Percentiles rank a stretch among this genome's conserved stretches.
Conservation (phyloP, 2,329 filamentous ascomycete species). For the Ceratocystis cacaofunesta region DNA sequence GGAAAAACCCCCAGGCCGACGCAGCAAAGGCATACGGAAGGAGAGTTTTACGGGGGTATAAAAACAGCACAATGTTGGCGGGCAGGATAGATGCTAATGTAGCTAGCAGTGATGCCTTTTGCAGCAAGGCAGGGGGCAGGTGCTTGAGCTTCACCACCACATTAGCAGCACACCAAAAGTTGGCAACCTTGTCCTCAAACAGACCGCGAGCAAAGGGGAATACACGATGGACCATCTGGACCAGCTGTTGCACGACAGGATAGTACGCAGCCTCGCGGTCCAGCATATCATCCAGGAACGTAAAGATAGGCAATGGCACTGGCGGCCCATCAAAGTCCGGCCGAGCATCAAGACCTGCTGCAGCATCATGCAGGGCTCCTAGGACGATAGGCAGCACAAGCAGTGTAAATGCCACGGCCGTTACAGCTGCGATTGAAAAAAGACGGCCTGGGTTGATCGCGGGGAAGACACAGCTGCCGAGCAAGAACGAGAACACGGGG, state of each 20-base stretch:
- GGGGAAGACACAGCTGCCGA: constrained; percentile 74
- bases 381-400: constrained; percentile 62
- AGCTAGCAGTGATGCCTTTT: constrained; percentile 56
- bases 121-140: constrained; percentile 57
- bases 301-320: constrained; percentile 42
- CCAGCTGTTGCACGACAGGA: constrained; percentile 59
- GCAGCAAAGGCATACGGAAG: constrained; percentile 68
- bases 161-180: constrained; percentile 91
- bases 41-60: constrained; percentile 60
- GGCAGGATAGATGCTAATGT: constrained; percentile 66
- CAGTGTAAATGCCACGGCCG: constrained; percentile 55
- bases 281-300: constrained; percentile 40
- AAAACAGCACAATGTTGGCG: constrained; percentile 64
- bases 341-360: constrained; percentile 36
- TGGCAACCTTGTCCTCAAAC: constrained; percentile 98
- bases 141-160: constrained; percentile 73
- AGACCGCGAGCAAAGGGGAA: constrained; percentile 92
- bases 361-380: constrained; percentile 54
- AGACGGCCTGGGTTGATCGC: constrained; percentile 52
- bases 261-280: constrained; percentile 56
- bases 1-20: constrained; percentile 90
- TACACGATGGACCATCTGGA: constrained; percentile 77
- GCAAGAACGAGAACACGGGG: constrained; percentile 76
- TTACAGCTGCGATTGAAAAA: constrained; percentile 59
- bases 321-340: constrained; percentile 14